Conservation (phyloP, 441 rosid species). For the Theobroma grandiflorum region DNA sequence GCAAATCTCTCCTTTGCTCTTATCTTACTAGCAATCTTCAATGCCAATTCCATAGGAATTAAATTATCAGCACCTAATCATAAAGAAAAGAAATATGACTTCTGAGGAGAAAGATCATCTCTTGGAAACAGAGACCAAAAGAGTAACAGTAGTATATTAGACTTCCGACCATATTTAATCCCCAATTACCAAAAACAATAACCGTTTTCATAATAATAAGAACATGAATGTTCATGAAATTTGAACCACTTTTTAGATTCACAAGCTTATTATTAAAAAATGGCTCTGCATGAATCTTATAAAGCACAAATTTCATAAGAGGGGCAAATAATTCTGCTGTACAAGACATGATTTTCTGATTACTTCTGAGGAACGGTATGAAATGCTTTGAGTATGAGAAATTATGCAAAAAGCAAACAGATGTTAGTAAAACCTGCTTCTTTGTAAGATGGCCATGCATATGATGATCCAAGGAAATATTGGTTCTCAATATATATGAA, state of each 20-base stretch:
- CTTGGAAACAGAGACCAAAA: neutral
- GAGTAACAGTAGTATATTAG: neutral
- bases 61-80: slow-evolving; percentile 83
- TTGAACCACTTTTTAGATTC: neutral
- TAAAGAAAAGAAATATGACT: neutral
- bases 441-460: slow-evolving; percentile 80
- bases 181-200: neutral
- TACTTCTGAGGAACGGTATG: neutral
- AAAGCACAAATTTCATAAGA: neutral
- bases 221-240: neutral
- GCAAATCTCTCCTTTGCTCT: slow-evolving; percentile 78
- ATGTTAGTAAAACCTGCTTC: slow-evolving; percentile 65
- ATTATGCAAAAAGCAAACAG: slow-evolving; percentile 6
- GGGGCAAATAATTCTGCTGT: neutral
- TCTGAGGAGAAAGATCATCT: neutral
- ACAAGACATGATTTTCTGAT: neutral
- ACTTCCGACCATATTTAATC: slow-evolving; percentile 8
- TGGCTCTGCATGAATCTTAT: neutral
- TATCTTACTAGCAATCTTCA: slow-evolving; percentile 78
- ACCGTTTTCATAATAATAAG: neutral
- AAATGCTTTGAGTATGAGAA: neutral
- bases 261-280: neutral
- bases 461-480: slow-evolving; percentile 87
- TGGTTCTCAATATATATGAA: slow-evolving; percentile 91
- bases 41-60: slow-evolving; percentile 87